phyloP scores from a whole-genome alignment of 345 rosid genomes.

The Moricandia moricandioides region DNA sequence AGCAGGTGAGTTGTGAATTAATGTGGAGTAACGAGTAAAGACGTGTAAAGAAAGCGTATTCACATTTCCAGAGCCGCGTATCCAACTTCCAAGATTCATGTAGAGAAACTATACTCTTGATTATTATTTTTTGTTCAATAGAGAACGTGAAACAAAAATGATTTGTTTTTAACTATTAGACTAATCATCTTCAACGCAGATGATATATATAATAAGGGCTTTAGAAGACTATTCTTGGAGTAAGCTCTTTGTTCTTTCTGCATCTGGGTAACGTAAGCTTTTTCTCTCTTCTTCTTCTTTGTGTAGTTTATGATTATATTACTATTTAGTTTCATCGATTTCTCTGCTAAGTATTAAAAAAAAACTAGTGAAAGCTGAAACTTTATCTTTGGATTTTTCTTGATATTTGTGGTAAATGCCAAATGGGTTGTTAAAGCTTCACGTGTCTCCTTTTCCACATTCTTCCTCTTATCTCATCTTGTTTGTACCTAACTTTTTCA shows the following conservation, averaged over 20 bases:
- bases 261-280: conserved; percentile 21
- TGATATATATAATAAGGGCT: neutral
- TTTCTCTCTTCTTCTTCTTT: conserved; percentile 10
- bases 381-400: conserved; percentile 6
- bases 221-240: neutral
- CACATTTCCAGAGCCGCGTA: conserved; percentile 17
- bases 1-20: conserved; percentile 21
- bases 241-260: conserved; percentile 5
- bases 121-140: neutral
- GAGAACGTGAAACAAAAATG: conserved; percentile 15
- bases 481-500: conserved; percentile 1
- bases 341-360: neutral
- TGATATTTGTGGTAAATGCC: conserved; percentile 16
- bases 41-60: conserved; percentile 32
- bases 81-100: conserved; percentile 21
- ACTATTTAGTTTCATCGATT: neutral
- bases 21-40: conserved; percentile 26
- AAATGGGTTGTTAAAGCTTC: conserved; percentile 28
- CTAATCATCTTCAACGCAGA: conserved; percentile 10
- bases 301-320: conserved; percentile 3
- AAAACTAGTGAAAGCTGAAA: neutral
- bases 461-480: conserved; percentile 30
- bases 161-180: neutral
- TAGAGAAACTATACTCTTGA: conserved; percentile 17
- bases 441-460: conserved; percentile 33